Base-by-base conservation (phyloP, 2,329 filamentous ascomycete species). In the Pseudogymnoascus sp. region DNA sequence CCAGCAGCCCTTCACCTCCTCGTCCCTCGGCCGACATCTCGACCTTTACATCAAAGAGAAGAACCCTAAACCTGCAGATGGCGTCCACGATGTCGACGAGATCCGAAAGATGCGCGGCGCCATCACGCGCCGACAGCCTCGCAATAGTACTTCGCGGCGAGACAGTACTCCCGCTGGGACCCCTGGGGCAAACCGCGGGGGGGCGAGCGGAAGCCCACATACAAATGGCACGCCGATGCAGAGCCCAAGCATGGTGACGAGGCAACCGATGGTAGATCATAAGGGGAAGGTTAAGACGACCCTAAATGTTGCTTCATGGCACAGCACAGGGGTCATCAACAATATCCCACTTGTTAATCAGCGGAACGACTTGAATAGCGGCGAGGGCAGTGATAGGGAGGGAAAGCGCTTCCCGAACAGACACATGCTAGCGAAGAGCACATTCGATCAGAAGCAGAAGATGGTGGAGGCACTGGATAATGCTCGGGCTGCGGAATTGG, bases 11-110 rank as follows among this genome's bases (percentile, higher is more conserved):
- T 97, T 97, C 73, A 97, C 93, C 14, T 97, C 92, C 1, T 96
- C 92, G 14, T 96, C 91, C 2, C 84, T 97, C 62, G 93, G 93
- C 60, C 88, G 93, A 53, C 93, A 97, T 76, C 86, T 97, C 68
- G 93, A 97, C 74, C 84, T 96, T 40, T 97, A 95, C 75, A 92
- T 97, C 71, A 92, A 92, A 72, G 88, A 92, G 64, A 95, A 92
- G 78, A 97, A 97, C 74, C 91, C 93, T 1, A 94, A 92, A 75
- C 82, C 87, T 1, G 79, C 89, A 5, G 93, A 97, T 76, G 92
- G 92, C 60, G 78, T 96, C 53, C 93, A 97, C 76, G 82, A 96
- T 77, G 90, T 97, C 64, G 90, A 93, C 6, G 90, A 91, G 75
- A 97, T 97, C 70, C 84, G 84, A 68, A 90, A 89, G 75, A 79